Conservation (phyloP, 495 filamentous ascomycete genomes). For the Penicillium macrosclerotiorum region DNA sequence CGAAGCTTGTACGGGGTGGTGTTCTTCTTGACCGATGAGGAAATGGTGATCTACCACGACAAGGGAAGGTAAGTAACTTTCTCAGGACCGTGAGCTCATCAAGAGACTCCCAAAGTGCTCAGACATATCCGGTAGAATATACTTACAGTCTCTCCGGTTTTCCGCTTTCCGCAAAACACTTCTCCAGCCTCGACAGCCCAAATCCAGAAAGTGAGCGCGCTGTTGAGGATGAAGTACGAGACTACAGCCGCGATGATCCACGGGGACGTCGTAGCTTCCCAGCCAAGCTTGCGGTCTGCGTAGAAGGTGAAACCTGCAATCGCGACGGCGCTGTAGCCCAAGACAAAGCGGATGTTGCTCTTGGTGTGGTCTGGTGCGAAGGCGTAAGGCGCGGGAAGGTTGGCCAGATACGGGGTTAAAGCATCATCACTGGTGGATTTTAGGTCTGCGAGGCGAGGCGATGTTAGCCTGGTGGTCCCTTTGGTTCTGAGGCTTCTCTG, state of each 20-base stretch:
- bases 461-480: constrained; percentile 1
- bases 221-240: constrained; percentile 78
- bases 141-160: constrained; percentile 54
- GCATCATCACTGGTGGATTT: constrained; percentile 97
- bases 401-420: constrained; percentile 85
- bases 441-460: constrained; percentile 59
- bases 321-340: constrained; percentile 80
- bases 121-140: not conserved
- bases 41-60: constrained; percentile 67
- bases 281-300: constrained; percentile 87
- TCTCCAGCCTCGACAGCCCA: constrained; percentile 77
- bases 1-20: constrained; percentile 74
- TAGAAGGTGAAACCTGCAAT: constrained; percentile 81
- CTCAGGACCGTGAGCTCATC: not conserved
- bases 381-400: constrained; percentile 56
- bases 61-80: not conserved
- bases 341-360: constrained; percentile 73
- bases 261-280: constrained; percentile 72
- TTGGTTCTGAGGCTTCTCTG: not conserved
- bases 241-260: constrained; percentile 72
- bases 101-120: not conserved
- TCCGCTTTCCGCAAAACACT: constrained; percentile 70
- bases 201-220: constrained; percentile 79
- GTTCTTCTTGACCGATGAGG: constrained; percentile 70
- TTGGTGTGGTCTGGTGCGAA: constrained; percentile 80